Conservation (phyloP, 108 stramenopile genomes). For the Fragilariopsis cylindrus region DNA sequence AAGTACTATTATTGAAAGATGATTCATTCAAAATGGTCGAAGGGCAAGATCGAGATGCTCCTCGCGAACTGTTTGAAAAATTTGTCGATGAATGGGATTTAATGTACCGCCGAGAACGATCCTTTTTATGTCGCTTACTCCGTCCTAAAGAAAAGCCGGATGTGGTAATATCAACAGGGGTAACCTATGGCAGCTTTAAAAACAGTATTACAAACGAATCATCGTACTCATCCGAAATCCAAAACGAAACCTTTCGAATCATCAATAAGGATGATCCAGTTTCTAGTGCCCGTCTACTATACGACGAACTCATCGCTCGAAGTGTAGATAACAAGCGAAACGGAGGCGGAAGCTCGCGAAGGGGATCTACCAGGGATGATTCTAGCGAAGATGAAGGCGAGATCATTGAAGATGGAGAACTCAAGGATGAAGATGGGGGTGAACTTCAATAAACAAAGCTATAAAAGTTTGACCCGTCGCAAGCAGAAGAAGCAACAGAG, state of each 20-base stretch:
- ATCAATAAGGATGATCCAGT: constrained; percentile 58
- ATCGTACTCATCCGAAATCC: constrained; percentile 46
- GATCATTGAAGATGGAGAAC: constrained; percentile 74
- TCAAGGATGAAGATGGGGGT: constrained; percentile 14
- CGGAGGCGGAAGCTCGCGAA: constrained; percentile 10
- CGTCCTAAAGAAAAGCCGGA: constrained; percentile 19
- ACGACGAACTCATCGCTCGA: constrained; percentile 47
- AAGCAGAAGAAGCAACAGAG: too few relatives aligned
- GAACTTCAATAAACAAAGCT: too few relatives aligned
- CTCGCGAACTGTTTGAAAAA: constrained; percentile 74
- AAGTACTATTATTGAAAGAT: constrained; percentile 46
- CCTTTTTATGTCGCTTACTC: constrained; percentile 48
- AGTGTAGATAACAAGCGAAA: not conserved
- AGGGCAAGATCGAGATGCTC: constrained; percentile 67
- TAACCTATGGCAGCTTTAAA: constrained; percentile 52
- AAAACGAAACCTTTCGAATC: constrained; percentile 53
- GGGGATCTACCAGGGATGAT: constrained; percentile 33
- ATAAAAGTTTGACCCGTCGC: too few relatives aligned
- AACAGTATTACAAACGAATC: constrained; percentile 55
- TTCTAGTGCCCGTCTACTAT: constrained; percentile 68
- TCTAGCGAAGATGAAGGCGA: constrained; percentile 92
- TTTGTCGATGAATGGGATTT: constrained; percentile 78
- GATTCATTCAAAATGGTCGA: constrained; percentile 51
- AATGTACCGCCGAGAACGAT: constrained; percentile 60
- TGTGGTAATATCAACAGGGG: constrained; percentile 30